Conservation (phyloP, 768 basidiomycete species). For the Tylopilus sp. region DNA sequence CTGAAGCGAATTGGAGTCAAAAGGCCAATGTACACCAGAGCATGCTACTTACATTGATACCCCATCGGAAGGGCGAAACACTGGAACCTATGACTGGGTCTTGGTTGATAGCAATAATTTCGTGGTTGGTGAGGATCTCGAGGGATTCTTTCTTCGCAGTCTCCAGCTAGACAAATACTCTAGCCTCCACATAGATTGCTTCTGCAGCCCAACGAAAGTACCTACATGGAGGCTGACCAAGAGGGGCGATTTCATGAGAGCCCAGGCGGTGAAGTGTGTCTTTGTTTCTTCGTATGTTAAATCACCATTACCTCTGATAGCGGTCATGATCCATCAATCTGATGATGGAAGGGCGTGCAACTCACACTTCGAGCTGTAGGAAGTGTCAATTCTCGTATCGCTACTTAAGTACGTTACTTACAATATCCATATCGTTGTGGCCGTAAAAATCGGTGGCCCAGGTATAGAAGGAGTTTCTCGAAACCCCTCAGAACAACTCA, state of each 20-base stretch:
- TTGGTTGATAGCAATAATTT: conserved; percentile 68
- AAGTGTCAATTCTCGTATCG: not conserved
- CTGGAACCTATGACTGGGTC: conserved; percentile 59
- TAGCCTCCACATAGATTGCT: not conserved
- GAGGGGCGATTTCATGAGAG: conserved; percentile 65
- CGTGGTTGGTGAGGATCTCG: conserved; percentile 56
- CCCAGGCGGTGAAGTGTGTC: conserved; percentile 72
- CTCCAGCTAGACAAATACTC: conserved; percentile 39
- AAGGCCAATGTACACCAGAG: not conserved
- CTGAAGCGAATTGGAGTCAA: conserved; percentile 13
- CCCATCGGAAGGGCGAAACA: conserved; percentile 68
- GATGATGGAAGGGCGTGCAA: not conserved
- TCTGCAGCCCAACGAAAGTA: conserved; percentile 8
- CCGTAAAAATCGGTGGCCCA: conserved; percentile 66
- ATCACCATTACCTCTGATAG: conserved; percentile 55
- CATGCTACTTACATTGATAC: conserved; percentile 48
- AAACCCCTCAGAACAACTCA: not conserved
- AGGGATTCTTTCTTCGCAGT: conserved; percentile 47
- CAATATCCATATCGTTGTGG: conserved; percentile 68
- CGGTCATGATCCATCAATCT: not conserved
- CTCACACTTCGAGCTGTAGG: conserved; percentile 54
- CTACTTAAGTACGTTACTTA: conserved; percentile 25
- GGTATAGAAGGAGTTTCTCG: conserved; percentile 63
- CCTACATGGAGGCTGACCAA: conserved; percentile 58
- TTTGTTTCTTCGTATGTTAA: conserved; percentile 62